These are phyloP conservation scores for Rhododendron ovatum DNA, from an alignment of 148 eudicot genomes.

Conservation along the genomic window DNA sequence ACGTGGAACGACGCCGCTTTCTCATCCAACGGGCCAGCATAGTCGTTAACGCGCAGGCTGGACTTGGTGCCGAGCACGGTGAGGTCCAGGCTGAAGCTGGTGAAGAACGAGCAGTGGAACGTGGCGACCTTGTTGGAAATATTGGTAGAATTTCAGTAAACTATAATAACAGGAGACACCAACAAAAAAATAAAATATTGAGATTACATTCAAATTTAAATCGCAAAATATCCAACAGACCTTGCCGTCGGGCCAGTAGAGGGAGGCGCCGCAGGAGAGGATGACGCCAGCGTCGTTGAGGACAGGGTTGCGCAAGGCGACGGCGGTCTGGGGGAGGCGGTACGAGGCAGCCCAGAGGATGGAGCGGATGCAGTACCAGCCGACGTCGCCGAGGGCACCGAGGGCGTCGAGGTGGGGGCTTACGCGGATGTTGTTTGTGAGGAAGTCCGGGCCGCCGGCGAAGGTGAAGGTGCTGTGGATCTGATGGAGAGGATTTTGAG, in stretches of 20 bases:
- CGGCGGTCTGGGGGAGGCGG: slow-evolving; percentile 35
- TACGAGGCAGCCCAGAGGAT: slow-evolving; percentile 45
- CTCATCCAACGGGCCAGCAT: slow-evolving; percentile 33
- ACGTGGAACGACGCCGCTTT: slow-evolving; percentile 26
- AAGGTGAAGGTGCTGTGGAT: slow-evolving; percentile 41
- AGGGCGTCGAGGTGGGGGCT: slow-evolving; percentile 51
- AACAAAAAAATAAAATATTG: too few relatives aligned
- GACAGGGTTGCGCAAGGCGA: slow-evolving; percentile 29
- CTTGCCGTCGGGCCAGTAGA: slow-evolving; percentile 46
- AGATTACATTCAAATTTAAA: too few relatives aligned
- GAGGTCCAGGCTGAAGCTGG: slow-evolving; percentile 37
- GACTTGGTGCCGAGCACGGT: slow-evolving; percentile 44
- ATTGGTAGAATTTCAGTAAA: background rate
- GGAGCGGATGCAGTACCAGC: slow-evolving; percentile 61
- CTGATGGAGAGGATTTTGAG: slow-evolving; percentile 16
- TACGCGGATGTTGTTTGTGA: slow-evolving; percentile 53
- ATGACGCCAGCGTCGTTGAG: slow-evolving; percentile 41
- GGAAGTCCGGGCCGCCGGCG: slow-evolving; percentile 34
- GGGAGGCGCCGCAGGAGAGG: slow-evolving; percentile 44
- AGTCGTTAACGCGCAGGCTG: slow-evolving; percentile 39
- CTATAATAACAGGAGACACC: background rate
- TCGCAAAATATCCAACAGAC: background rate
- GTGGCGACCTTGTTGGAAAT: slow-evolving; percentile 20
- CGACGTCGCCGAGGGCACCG: slow-evolving; percentile 54
- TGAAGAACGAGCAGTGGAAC: slow-evolving; percentile 48